Percentiles rank a stretch among this genome's conserved stretches.
phyloP scores from a whole-genome alignment of 1,284 basidiomycete genomes.

The Moesziomyces aphidis region DNA sequence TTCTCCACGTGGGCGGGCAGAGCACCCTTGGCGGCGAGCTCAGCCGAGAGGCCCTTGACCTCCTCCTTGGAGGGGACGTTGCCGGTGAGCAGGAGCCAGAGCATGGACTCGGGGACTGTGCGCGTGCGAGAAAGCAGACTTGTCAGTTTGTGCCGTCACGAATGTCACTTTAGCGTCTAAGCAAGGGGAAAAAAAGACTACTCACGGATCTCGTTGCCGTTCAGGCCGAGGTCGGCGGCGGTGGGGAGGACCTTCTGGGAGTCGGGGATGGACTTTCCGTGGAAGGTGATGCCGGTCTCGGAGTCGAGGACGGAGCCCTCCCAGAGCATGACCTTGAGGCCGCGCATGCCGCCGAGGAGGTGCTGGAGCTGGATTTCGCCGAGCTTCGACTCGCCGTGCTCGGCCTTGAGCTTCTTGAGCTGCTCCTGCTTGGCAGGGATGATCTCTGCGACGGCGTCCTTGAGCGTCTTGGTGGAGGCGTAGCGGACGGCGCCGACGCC shows the following conservation, averaged over 20 bases:
- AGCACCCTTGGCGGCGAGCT: conserved; percentile 63
- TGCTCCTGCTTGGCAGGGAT: conserved; percentile 67
- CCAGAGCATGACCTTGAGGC: conserved; percentile 68
- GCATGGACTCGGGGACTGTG: conserved; percentile 67
- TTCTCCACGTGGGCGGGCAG: conserved; percentile 65
- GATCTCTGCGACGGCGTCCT: conserved; percentile 65
- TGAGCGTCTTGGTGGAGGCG: conserved; percentile 65
- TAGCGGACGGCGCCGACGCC: conserved; percentile 55
- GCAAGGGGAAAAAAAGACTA: conserved; percentile 9
- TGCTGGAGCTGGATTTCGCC: conserved; percentile 65
- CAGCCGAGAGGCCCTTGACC: conserved; percentile 62
- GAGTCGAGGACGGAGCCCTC: conserved; percentile 67
- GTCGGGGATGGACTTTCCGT: conserved; percentile 66
- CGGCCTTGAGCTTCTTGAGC: conserved; percentile 65
- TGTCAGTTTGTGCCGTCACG: neutral
- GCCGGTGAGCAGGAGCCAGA: conserved; percentile 67
- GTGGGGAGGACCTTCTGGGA: conserved; percentile 66
- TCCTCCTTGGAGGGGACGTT: conserved; percentile 64
- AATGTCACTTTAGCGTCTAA: neutral
- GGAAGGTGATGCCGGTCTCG: conserved; percentile 67
- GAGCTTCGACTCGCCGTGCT: conserved; percentile 60
- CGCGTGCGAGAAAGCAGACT: neutral
- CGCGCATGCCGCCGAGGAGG: conserved; percentile 67
- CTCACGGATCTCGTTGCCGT: conserved; percentile 67
- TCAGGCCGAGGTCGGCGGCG: conserved; percentile 62